These are phyloP conservation scores for Xylariaceae sp. DNA, from an alignment of 2,329 filamentous ascomycete species.

Conservation along the genomic window DNA sequence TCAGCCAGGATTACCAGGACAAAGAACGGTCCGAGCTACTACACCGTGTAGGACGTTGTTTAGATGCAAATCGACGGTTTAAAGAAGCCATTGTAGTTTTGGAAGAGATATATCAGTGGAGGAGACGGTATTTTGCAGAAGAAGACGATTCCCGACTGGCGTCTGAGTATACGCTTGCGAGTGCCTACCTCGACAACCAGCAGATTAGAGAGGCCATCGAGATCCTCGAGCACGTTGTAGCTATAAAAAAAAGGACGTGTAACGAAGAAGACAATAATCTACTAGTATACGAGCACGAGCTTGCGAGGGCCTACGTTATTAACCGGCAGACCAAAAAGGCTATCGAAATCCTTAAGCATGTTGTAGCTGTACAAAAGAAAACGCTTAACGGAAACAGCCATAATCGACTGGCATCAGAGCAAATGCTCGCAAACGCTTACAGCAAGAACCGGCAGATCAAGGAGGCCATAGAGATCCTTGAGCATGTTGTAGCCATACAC, in stretches of 20 bases:
- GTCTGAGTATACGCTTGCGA: constrained; percentile 28
- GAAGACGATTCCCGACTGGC: constrained; percentile 9
- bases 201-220: constrained; percentile 31
- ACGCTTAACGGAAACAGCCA: background rate
- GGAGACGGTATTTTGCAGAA: constrained; percentile 1
- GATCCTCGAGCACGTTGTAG: constrained; percentile 35
- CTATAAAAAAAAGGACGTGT: constrained; percentile 14
- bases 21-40: constrained; percentile 30
- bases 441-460: background rate
- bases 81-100: constrained; percentile 22
- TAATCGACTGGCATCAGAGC: constrained; percentile 1
- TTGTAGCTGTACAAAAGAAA: background rate
- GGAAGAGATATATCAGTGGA: constrained; percentile 16
- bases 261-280: background rate
- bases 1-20: constrained; percentile 20
- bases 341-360: background rate
- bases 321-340: background rate
- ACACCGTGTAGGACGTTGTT: constrained; percentile 29
- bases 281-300: background rate
- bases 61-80: constrained; percentile 31
- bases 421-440: background rate
- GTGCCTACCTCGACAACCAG: constrained; percentile 28
- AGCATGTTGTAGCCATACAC: background rate
- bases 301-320: background rate
- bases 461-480: background rate